Conservation (phyloP, 805 yeast genomes). For the Scheffersomyces lignosus region DNA sequence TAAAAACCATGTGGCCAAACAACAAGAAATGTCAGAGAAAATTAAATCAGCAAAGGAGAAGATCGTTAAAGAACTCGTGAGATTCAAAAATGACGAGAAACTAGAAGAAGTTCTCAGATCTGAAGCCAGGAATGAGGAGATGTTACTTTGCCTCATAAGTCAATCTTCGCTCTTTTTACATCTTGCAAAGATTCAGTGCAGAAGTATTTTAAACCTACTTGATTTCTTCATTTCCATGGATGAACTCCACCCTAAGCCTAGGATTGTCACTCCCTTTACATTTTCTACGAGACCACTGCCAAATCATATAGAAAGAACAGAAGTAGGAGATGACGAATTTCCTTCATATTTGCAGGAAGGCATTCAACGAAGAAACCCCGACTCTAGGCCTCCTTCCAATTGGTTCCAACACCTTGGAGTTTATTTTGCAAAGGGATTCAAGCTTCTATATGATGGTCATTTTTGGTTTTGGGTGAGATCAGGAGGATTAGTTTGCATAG, state of each 20-base stretch:
- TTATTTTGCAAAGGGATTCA: constrained; percentile 15
- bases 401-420: constrained; percentile 21
- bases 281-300: constrained; percentile 6
- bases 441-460: constrained; percentile 14
- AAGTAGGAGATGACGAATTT: constrained; percentile 4
- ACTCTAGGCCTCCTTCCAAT: constrained; percentile 23
- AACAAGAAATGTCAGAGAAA: constrained; percentile 13
- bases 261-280: constrained; percentile 15
- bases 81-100: constrained; percentile 6
- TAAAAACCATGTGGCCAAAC: constrained; percentile 11
- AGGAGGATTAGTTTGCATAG: constrained; percentile 19
- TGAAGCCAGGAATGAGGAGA: constrained; percentile 21
- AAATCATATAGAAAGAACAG: constrained; percentile 2
- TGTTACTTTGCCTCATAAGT: constrained; percentile 23
- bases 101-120: constrained; percentile 5
- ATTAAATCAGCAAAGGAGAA: constrained; percentile 11
- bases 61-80: constrained; percentile 7
- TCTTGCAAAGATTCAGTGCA: constrained; percentile 16
- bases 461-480: constrained; percentile 33
- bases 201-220: constrained; percentile 12
- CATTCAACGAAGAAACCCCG: constrained; percentile 27
- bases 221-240: constrained; percentile 22
- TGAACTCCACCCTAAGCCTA: constrained; percentile 20
- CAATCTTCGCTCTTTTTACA: constrained; percentile 22
- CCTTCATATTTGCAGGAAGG: constrained; percentile 6